Percentiles rank a stretch among this genome's conserved stretches.
phyloP scores from a whole-genome alignment of 106 monocot species.

The Apostasia ramifera region DNA sequence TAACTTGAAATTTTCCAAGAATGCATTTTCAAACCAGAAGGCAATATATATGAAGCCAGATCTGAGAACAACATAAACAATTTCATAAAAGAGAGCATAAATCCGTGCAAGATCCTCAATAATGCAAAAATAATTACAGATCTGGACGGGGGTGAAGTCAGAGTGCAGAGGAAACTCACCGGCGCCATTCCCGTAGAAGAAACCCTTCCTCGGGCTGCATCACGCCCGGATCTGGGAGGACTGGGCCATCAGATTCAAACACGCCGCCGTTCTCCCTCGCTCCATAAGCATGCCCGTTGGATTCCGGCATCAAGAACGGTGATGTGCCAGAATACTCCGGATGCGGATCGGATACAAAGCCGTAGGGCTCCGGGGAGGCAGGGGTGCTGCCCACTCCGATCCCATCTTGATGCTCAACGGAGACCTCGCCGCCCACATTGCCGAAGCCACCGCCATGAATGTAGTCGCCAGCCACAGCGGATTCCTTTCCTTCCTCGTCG shows the following conservation, averaged over 20 bases:
- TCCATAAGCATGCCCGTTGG: conserved; percentile 2
- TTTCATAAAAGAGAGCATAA: no score
- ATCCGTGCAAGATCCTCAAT: background rate
- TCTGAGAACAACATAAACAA: no score
- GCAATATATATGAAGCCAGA: no score
- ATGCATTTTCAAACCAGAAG: no score
- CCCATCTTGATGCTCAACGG: background rate
- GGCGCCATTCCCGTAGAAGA: conserved; percentile 10
- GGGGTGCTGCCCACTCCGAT: background rate
- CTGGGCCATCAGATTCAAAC: conserved; percentile 6
- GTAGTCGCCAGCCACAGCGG: background rate
- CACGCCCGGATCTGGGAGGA: conserved; percentile 5
- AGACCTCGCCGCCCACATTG: conserved; percentile 1
- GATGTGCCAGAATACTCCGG: background rate
- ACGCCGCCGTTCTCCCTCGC: background rate
- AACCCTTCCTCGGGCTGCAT: conserved; percentile 12
- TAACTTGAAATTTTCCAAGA: no score
- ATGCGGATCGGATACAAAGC: background rate
- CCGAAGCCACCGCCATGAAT: background rate
- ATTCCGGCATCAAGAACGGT: conserved; percentile 1
- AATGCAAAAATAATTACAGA: conserved; percentile 1
- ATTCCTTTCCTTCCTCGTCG: conserved; percentile 19
- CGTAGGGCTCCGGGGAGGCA: conserved; percentile 1
- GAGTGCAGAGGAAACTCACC: conserved; percentile 1
- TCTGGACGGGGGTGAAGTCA: background rate